These are phyloP conservation scores for Panicum hallii DNA, from an alignment of 202 grass and related monocot genomes.

Conservation along the genomic window DNA sequence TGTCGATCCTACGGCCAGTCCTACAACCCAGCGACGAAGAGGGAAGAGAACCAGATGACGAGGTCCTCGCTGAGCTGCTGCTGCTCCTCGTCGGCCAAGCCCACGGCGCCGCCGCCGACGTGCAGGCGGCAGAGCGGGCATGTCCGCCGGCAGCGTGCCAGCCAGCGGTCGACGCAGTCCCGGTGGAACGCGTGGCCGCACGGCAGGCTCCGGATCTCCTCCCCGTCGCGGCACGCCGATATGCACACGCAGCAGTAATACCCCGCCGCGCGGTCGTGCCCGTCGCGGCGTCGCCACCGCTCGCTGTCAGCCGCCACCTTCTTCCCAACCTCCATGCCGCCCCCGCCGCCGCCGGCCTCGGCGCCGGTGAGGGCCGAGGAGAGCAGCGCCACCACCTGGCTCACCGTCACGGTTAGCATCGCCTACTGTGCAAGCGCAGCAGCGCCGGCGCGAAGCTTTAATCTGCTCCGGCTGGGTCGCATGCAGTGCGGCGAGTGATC, in stretches of 20 bases:
- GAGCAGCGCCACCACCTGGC: constrained; percentile 60
- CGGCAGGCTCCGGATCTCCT: constrained; percentile 63
- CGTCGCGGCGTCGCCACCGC: constrained; percentile 5
- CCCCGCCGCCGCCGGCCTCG: not conserved
- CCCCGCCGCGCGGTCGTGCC: not conserved
- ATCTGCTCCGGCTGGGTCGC: not conserved
- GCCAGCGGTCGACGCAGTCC: constrained; percentile 76
- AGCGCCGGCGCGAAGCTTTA: not conserved
- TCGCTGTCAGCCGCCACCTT: not conserved
- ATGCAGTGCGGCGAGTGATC: not conserved
- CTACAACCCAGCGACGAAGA: constrained; percentile 62
- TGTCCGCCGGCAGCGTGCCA: constrained; percentile 63
- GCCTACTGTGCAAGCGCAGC: not conserved
- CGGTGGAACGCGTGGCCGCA: constrained; percentile 78
- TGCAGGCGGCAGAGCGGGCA: constrained; percentile 80
- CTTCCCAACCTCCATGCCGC: not conserved
- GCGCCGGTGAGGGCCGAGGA: constrained; percentile 35
- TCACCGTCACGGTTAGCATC: constrained; percentile 45
- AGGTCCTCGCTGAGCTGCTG: constrained; percentile 69
- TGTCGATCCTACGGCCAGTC: not conserved
- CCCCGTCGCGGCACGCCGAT: constrained; percentile 55
- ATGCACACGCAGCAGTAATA: constrained; percentile 78
- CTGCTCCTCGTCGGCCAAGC: constrained; percentile 46
- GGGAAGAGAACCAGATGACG: constrained; percentile 82
- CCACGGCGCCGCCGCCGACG: constrained; percentile 44